Conservation (phyloP, 768 basidiomycete species). For the Rubroboletus satanas region DNA sequence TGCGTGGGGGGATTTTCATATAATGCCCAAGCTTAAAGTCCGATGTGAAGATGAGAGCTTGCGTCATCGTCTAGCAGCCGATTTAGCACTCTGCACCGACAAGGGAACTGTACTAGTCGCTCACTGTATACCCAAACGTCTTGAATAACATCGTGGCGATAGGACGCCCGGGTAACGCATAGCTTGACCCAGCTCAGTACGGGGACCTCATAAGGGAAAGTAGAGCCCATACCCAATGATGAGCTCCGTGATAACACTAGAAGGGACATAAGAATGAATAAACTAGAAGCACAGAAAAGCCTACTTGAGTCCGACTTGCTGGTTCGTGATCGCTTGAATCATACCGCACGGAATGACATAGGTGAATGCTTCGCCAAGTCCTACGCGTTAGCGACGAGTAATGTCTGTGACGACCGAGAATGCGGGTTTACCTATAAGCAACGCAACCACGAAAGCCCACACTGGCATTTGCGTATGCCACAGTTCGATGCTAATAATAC, state of each 20-base stretch:
- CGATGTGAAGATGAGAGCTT: slow-evolving; percentile 61
- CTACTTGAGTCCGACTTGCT: slow-evolving; percentile 66
- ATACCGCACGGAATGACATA: slow-evolving; percentile 55
- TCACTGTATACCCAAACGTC: slow-evolving; percentile 69
- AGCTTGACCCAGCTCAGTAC: slow-evolving; percentile 29
- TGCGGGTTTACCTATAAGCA: slow-evolving; percentile 44
- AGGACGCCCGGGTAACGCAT: slow-evolving; percentile 71
- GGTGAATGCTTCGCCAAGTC: slow-evolving; percentile 30
- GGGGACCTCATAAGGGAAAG: neutral
- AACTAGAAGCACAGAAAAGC: neutral
- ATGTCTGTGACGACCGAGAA: neutral
- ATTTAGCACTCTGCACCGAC: neutral
- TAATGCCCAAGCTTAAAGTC: slow-evolving; percentile 82
- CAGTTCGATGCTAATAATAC: slow-evolving; percentile 64
- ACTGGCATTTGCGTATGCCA: slow-evolving; percentile 75
- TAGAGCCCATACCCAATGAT: slow-evolving; percentile 52
- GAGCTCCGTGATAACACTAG: slow-evolving; percentile 70
- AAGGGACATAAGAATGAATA: slow-evolving; percentile 1
- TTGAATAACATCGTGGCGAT: slow-evolving; percentile 87
- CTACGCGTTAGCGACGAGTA: neutral
- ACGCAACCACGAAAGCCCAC: slow-evolving; percentile 62
- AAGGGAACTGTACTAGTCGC: neutral
- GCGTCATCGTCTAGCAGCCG: slow-evolving; percentile 26
- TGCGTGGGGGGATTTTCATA: slow-evolving; percentile 56
- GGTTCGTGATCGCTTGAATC: slow-evolving; percentile 73